Evolutionary conservation across 2,329 filamentous ascomycete species (phyloP).

Genomic region (Botrytis cinerea): DNA sequence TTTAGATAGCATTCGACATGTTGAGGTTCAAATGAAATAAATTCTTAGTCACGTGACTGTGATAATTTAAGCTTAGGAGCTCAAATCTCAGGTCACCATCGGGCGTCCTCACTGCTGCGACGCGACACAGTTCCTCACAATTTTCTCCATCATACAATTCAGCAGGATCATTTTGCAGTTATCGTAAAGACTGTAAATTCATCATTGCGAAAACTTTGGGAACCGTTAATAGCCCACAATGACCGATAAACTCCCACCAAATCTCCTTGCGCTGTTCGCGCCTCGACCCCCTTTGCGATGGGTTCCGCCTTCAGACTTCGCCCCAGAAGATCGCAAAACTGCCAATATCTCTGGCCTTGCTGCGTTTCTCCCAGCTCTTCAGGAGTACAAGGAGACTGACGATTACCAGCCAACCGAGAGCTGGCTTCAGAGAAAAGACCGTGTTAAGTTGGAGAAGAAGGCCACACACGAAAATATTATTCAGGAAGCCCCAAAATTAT

Average conservation of each 20-base stretch:
- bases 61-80: slow-evolving; percentile 16
- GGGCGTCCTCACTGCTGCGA: slow-evolving; percentile 5
- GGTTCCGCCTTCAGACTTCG: slow-evolving; percentile 78
- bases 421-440: slow-evolving; percentile 85
- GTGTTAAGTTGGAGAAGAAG: slow-evolving; percentile 79
- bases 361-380: slow-evolving; percentile 70
- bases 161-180: not conserved
- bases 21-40: not conserved
- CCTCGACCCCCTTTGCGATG: slow-evolving; percentile 90
- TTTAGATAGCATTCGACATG: not conserved
- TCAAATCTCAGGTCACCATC: slow-evolving; percentile 17
- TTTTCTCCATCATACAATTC: slow-evolving; percentile 16
- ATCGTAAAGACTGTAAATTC: not conserved
- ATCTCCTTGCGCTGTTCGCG: slow-evolving; percentile 91
- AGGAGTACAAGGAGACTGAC: slow-evolving; percentile 77
- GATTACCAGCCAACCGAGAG: slow-evolving; percentile 83
- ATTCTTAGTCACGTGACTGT: not conserved
- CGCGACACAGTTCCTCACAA: slow-evolving; percentile 17
- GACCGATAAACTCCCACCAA: slow-evolving; percentile 95
- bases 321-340: slow-evolving; percentile 80
- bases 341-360: slow-evolving; percentile 72
- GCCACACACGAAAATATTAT: slow-evolving; percentile 58
- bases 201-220: not conserved
- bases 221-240: slow-evolving; percentile 52
- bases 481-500: slow-evolving; percentile 38